A percentile compares a stretch with the other conserved stretches of the same genome.
Conservation (phyloP, 805 yeast species). For the Ogataea ganodermae region DNA sequence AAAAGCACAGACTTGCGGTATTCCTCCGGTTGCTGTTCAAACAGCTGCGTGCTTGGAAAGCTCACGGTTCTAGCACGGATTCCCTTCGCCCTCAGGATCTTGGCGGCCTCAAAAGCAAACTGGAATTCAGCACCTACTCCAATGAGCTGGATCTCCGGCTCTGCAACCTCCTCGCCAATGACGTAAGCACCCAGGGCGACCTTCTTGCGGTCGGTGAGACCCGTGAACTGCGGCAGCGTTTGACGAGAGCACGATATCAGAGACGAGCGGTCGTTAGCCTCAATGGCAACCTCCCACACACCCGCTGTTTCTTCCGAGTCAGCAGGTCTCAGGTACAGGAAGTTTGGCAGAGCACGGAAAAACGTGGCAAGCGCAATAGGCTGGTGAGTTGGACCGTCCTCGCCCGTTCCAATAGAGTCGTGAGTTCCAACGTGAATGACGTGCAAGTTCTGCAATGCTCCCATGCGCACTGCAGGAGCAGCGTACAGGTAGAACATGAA, state of each 20-base stretch:
- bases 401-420: conserved; percentile 89
- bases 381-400: conserved; percentile 93
- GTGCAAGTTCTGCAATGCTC: conserved; percentile 80
- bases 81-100: conserved; percentile 64
- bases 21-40: conserved; percentile 80
- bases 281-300: conserved; percentile 68
- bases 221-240: conserved; percentile 87
- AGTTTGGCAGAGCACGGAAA: conserved; percentile 76
- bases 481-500: conserved; percentile 85
- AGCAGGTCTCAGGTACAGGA: conserved; percentile 87
- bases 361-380: conserved; percentile 86
- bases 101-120: conserved; percentile 78
- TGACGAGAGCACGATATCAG: conserved; percentile 80
- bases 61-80: conserved; percentile 82
- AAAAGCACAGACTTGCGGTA: conserved; percentile 87
- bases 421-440: conserved; percentile 87
- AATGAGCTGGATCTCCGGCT: conserved; percentile 64
- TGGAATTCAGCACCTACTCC: conserved; percentile 95
- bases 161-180: conserved; percentile 49
- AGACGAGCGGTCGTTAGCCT: conserved; percentile 63
- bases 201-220: conserved; percentile 77
- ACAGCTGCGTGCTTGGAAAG: conserved; percentile 87
- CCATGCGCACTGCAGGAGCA: conserved; percentile 83
- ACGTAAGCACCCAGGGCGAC: conserved; percentile 95
- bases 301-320: conserved; percentile 88